Conservation (phyloP, 1,139 yeast species). For the Lodderomyces jiufengensis region DNA sequence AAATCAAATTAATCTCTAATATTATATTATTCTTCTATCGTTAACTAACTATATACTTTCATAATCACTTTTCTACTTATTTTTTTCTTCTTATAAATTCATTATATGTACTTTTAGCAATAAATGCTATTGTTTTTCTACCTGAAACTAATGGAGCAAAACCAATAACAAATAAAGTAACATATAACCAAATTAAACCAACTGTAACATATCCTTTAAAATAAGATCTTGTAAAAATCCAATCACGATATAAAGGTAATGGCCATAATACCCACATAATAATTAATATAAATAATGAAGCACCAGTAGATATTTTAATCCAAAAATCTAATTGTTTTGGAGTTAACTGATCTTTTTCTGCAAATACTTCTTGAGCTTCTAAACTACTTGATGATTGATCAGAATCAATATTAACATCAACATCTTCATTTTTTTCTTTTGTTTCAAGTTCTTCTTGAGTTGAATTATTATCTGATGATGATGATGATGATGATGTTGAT, state of each 20-base stretch:
- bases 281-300: conserved; percentile 25
- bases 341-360: conserved; percentile 9
- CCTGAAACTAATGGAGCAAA: conserved; percentile 38
- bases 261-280: conserved; percentile 45
- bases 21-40: too few relatives aligned
- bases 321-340: conserved; percentile 17
- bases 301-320: conserved; percentile 28
- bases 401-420: conserved; percentile 6
- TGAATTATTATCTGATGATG: conserved; percentile 1
- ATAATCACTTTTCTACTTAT: neutral
- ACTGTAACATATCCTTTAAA: conserved; percentile 41
- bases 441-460: conserved; percentile 1
- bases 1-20: too few relatives aligned
- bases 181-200: conserved; percentile 37
- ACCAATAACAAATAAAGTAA: conserved; percentile 30
- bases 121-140: conserved; percentile 22
- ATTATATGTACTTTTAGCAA: conserved; percentile 21
- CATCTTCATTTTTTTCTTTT: conserved; percentile 4
- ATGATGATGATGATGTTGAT: neutral
- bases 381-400: conserved; percentile 1
- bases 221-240: conserved; percentile 36
- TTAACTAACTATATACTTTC: too few relatives aligned
- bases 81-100: conserved; percentile 14
- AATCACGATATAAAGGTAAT: conserved; percentile 43
- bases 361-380: conserved; percentile 3